Percentiles rank a stretch among this genome's conserved stretches.
phyloP scores from a whole-genome alignment of 345 rosid species.

The Citrus glauca region DNA sequence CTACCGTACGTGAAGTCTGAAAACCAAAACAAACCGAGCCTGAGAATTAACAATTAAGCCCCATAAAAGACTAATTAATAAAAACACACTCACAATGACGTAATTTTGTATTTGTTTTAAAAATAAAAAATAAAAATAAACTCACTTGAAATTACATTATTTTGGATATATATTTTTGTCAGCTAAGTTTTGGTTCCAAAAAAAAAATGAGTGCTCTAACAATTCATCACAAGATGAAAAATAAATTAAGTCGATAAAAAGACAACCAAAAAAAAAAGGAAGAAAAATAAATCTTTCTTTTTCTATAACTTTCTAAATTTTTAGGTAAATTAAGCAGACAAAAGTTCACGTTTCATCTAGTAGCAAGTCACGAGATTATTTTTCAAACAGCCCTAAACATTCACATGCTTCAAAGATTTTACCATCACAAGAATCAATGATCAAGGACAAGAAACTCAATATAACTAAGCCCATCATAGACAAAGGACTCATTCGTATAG shows the following conservation, averaged over 20 bases:
- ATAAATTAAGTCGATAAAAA: not conserved
- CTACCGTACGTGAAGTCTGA: too few relatives aligned
- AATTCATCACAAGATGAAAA: constrained; percentile 2
- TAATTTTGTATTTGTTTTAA: too few relatives aligned
- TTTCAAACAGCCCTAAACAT: not conserved
- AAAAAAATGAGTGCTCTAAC: too few relatives aligned
- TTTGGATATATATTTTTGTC: too few relatives aligned
- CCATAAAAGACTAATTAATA: too few relatives aligned
- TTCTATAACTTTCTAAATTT: not conserved
- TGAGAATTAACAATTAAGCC: too few relatives aligned
- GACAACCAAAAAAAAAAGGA: not conserved
- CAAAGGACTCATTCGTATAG: not conserved
- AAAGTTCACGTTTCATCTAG: constrained; percentile 2
- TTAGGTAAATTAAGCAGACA: not conserved
- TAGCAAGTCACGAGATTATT: constrained; percentile 14
- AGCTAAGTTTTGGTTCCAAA: too few relatives aligned
- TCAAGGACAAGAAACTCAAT: not conserved
- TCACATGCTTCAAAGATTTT: constrained; percentile 11
- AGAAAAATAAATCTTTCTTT: not conserved
- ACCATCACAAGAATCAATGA: not conserved
- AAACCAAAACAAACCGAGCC: too few relatives aligned
- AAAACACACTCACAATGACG: too few relatives aligned
- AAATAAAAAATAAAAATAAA: too few relatives aligned
- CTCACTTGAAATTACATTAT: too few relatives aligned
- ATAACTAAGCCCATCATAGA: not conserved